Conservation (phyloP, 164 flowering plant genomes). For the Piper longum region DNA sequence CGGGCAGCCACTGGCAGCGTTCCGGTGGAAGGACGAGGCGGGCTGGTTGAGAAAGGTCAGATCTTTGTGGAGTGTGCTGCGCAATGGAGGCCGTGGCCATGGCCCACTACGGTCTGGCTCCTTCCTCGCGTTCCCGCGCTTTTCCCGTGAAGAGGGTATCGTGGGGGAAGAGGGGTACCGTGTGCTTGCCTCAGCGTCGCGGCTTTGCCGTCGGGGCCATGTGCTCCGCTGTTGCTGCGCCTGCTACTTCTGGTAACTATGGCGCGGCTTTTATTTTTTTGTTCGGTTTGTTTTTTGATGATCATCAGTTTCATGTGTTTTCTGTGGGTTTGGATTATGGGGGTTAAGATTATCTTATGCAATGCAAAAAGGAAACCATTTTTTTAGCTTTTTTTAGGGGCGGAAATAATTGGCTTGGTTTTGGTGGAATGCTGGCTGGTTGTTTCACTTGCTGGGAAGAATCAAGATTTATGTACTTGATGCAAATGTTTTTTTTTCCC, state of each 20-base stretch:
- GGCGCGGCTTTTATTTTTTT: neutral
- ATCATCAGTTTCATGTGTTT: neutral
- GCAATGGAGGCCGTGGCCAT: slow-evolving; percentile 8
- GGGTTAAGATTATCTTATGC: neutral
- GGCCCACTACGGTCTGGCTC: neutral
- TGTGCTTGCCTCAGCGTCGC: neutral
- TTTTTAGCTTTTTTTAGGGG: neutral
- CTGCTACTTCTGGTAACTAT: slow-evolving; percentile 2
- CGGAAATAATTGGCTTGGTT: slow-evolving; percentile 3
- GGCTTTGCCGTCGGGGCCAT: neutral
- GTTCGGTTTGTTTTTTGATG: neutral
- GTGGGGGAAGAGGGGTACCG: neutral
- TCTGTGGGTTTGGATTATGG: neutral
- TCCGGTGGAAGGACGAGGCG: too few species aligned
- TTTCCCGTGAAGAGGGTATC: neutral
- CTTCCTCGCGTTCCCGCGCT: neutral
- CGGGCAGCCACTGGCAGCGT: too few species aligned
- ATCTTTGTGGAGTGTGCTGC: too few species aligned
- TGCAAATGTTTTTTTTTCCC: neutral
- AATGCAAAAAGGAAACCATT: neutral
- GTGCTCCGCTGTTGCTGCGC: slow-evolving; percentile 4
- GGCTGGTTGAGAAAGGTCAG: too few species aligned
- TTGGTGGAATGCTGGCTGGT: neutral
- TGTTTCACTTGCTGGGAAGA: slow-evolving; percentile 13
- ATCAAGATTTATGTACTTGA: neutral